phyloP scores from a whole-genome alignment of 164 flowering plant species.

The Brasenia schreberi region DNA sequence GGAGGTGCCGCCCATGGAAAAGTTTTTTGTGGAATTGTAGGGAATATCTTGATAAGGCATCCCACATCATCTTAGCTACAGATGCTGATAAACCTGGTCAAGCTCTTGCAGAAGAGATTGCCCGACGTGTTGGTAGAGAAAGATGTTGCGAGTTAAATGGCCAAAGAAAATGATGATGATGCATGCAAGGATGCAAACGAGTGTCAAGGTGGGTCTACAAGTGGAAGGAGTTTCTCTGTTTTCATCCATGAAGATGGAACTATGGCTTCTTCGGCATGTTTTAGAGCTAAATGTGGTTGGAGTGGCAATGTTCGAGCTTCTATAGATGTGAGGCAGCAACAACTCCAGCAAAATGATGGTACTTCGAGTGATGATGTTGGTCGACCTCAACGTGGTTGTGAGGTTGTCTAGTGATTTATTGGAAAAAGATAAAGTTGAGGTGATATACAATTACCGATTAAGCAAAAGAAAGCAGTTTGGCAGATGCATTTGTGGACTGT shows the following conservation, averaged over 20 bases:
- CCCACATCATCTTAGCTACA: constrained; percentile 85
- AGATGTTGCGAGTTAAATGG: constrained; percentile 93
- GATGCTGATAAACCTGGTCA: constrained; percentile 82
- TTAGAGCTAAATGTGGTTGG: constrained; percentile 67
- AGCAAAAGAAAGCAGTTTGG: no score
- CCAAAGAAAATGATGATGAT: constrained; percentile 47
- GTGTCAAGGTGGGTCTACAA: constrained; percentile 63
- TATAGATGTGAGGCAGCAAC: constrained; percentile 7
- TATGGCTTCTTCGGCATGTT: constrained; percentile 22
- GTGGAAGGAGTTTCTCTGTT: constrained; percentile 52
- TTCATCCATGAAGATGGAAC: constrained; percentile 25
- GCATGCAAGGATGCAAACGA: constrained; percentile 87
- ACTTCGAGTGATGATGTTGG: constrained; percentile 6
- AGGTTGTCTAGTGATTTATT: no score
- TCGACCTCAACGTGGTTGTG: no score
- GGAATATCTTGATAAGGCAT: constrained; percentile 62
- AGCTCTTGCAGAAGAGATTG: constrained; percentile 94
- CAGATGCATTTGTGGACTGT: no score
- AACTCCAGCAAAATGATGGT: constrained; percentile 2
- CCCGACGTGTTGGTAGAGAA: constrained; percentile 92
- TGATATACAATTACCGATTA: no score
- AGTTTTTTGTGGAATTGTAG: constrained; percentile 92
- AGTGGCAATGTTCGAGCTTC: constrained; percentile 35
- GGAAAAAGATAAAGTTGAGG: no score
- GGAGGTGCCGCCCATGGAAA: constrained; percentile 39